Evolutionary conservation across 2,329 filamentous ascomycete species (phyloP).

Genomic region (Fusarium agapanthi): DNA sequence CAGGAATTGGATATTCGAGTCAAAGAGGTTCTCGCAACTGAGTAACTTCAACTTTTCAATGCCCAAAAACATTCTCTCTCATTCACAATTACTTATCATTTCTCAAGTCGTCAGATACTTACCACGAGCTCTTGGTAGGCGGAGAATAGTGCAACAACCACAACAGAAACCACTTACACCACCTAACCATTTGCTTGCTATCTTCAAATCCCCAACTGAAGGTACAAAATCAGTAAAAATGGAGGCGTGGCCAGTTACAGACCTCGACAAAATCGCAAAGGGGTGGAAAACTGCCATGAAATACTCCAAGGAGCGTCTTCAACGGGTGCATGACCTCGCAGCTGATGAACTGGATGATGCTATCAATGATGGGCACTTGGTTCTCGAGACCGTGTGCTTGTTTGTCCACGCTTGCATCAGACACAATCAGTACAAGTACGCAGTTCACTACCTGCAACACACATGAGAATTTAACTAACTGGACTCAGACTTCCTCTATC

Average conservation of each 20-base stretch:
- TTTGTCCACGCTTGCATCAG: constrained; percentile 52
- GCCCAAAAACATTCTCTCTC: background rate
- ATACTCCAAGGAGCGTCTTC: constrained; percentile 48
- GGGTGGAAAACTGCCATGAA: constrained; percentile 51
- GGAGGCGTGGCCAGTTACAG: constrained; percentile 40
- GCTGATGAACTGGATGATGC: constrained; percentile 47
- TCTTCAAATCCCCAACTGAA: background rate
- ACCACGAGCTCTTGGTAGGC: background rate
- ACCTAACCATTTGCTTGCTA: background rate
- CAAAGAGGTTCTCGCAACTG: constrained; percentile 15
- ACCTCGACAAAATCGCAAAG: constrained; percentile 48
- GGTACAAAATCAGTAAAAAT: constrained; percentile 19
- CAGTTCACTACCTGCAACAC: background rate
- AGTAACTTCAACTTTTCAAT: background rate
- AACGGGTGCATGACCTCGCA: constrained; percentile 45
- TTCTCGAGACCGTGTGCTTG: constrained; percentile 52
- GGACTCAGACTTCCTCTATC: constrained; percentile 46
- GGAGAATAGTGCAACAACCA: background rate
- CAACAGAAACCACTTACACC: background rate
- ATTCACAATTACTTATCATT: background rate
- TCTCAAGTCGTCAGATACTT: background rate
- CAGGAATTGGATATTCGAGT: background rate
- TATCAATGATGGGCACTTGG: constrained; percentile 45
- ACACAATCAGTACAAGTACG: constrained; percentile 49
- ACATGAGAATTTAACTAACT: background rate